phyloP scores from a whole-genome alignment of 345 rosid genomes.

The Murraya paniculata region DNA sequence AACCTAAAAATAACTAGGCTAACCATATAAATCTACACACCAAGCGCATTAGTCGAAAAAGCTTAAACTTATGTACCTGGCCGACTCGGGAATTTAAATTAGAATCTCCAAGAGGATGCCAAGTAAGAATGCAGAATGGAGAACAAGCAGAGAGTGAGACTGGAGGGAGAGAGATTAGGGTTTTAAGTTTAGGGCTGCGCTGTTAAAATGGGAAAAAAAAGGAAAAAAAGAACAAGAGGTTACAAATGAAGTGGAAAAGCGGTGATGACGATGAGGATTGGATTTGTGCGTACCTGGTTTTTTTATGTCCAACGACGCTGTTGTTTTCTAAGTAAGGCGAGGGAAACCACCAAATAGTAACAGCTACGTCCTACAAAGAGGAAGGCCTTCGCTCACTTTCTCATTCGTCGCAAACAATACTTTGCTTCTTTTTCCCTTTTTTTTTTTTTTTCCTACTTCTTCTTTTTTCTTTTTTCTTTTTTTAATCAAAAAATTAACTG shows the following conservation, averaged over 20 bases:
- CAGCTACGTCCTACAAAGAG: no score
- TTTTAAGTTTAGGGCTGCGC: not conserved
- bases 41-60: not conserved
- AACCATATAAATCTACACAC: not conserved
- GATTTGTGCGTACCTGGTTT: slow-evolving; percentile 36
- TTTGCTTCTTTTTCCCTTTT: no score
- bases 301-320: not conserved
- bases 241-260: not conserved
- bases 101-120: not conserved
- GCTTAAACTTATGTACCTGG: not conserved
- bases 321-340: not conserved
- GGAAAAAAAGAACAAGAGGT: not conserved
- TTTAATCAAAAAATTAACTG: no score
- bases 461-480: no score
- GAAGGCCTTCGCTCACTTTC: not conserved
- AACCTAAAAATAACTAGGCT: not conserved
- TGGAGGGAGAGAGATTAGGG: not conserved
- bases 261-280: slow-evolving; percentile 26
- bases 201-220: no score
- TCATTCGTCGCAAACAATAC: not conserved
- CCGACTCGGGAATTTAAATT: not conserved
- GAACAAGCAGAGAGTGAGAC: not conserved
- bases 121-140: no score
- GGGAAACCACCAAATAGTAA: not conserved
- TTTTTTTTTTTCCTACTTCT: no score